Percentiles rank a stretch among this genome's conserved stretches.
Conservation (phyloP, 176 grass and related monocot species). For the Hordeum vulgare region MorexV3_pseudomolecules_assembly NC_058522.1:567619805-567620304, state of each 20-base stretch:
- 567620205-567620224: slow-evolving; percentile 80
- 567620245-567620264: slow-evolving; percentile 82
- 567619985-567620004: slow-evolving; percentile 70
- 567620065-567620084: slow-evolving; percentile 84
- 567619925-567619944: slow-evolving; percentile 44
- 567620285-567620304: slow-evolving; percentile 90
- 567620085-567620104: slow-evolving; percentile 57
- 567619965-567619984: slow-evolving; percentile 64
- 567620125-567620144: neutral
- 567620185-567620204: slow-evolving; percentile 86
- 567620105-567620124: slow-evolving; percentile 38
- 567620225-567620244: slow-evolving; percentile 89
- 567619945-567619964: slow-evolving; percentile 57
- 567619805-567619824: neutral
- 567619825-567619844: slow-evolving; percentile 6
- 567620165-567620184: slow-evolving; percentile 53
- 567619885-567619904: slow-evolving; percentile 53
- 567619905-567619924: slow-evolving; percentile 46
- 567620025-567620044: slow-evolving; percentile 89
- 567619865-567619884: slow-evolving; percentile 21
- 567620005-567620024: slow-evolving; percentile 72
- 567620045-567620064: slow-evolving; percentile 73
- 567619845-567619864: neutral
- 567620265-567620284: slow-evolving; percentile 87
- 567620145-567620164: slow-evolving; percentile 15